Conservation (phyloP, 768 basidiomycete species). For the Serpula lacrymans region DNA sequence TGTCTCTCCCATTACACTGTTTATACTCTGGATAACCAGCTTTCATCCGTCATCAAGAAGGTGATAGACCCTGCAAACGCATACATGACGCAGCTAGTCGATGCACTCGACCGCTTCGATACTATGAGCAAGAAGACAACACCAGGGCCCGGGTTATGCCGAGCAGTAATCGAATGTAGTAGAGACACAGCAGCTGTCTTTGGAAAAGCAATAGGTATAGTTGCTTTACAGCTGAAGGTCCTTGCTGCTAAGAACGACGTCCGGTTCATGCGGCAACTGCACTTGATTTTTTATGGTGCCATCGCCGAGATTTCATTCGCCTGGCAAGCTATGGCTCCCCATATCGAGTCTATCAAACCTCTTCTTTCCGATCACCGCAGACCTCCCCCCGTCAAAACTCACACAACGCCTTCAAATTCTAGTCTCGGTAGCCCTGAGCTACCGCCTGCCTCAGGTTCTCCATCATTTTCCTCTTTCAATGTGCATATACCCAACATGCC, state of each 20-base stretch:
- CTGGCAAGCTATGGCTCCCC: conserved; percentile 76
- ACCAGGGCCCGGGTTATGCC: conserved; percentile 72
- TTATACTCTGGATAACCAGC: conserved; percentile 77
- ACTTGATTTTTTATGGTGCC: conserved; percentile 86
- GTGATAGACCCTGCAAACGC: conserved; percentile 82
- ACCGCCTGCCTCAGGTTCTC: conserved; percentile 25
- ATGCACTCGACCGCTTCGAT: conserved; percentile 90
- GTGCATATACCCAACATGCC: conserved; percentile 21
- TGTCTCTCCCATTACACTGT: conserved; percentile 84
- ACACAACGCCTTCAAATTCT: conserved; percentile 28
- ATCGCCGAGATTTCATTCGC: conserved; percentile 83
- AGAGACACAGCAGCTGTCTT: conserved; percentile 82
- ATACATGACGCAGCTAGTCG: conserved; percentile 82
- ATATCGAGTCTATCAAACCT: conserved; percentile 67
- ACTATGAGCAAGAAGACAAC: conserved; percentile 62
- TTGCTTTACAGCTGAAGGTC: conserved; percentile 78
- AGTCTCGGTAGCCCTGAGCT: conserved; percentile 16
- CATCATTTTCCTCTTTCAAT: conserved; percentile 19
- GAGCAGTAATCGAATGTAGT: conserved; percentile 77
- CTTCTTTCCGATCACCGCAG: conserved; percentile 49
- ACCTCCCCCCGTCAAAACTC: conserved; percentile 27
- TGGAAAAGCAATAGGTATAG: conserved; percentile 81
- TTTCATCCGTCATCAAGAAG: conserved; percentile 76
- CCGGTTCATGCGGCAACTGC: conserved; percentile 83
- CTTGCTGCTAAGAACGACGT: conserved; percentile 71